These are phyloP conservation scores for Vitis labrusca DNA, from an alignment of 164 flowering plant genomes.

Conservation along the genomic window DNA sequence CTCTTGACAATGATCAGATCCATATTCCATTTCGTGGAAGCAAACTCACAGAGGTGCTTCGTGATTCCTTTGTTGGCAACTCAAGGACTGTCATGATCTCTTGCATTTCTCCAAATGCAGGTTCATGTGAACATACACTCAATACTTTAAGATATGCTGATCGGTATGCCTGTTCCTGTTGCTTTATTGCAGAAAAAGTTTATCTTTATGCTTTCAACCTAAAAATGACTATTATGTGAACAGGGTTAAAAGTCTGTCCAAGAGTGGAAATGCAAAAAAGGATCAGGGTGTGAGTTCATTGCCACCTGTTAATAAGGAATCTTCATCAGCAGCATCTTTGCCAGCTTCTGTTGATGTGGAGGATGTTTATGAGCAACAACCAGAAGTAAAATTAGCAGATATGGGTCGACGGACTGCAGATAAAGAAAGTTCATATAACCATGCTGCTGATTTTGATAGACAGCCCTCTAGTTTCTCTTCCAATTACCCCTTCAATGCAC, in stretches of 20 bases:
- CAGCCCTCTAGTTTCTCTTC: constrained; percentile 39
- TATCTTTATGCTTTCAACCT: constrained; percentile 5
- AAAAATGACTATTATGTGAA: constrained; percentile 9
- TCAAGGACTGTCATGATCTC: constrained; percentile 99
- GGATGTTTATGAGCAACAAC: constrained; percentile 46
- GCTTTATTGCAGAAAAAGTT: constrained; percentile 1
- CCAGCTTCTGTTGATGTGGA: constrained; percentile 44
- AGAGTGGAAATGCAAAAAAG: constrained; percentile 77
- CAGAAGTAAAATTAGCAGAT: constrained; percentile 56
- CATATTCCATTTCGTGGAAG: constrained; percentile 99
- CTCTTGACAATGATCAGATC: constrained; percentile 97
- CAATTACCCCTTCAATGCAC: constrained; percentile 32
- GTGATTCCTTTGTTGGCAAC: constrained; percentile 99
- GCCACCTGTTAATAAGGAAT: constrained; percentile 48
- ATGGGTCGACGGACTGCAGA: constrained; percentile 48
- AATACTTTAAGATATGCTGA: constrained; percentile 99
- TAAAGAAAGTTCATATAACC: constrained; percentile 49
- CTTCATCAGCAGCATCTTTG: constrained; percentile 45
- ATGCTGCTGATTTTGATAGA: constrained; percentile 43
- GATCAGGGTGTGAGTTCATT: constrained; percentile 50
- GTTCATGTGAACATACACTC: constrained; percentile 97
- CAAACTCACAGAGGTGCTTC: constrained; percentile 98
- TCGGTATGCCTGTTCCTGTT: constrained; percentile 46
- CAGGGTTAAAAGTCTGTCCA: constrained; percentile 96
- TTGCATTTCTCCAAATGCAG: constrained; percentile 98